phyloP scores from a whole-genome alignment of 768 basidiomycete species.

The Kwoniella europaea region DNA sequence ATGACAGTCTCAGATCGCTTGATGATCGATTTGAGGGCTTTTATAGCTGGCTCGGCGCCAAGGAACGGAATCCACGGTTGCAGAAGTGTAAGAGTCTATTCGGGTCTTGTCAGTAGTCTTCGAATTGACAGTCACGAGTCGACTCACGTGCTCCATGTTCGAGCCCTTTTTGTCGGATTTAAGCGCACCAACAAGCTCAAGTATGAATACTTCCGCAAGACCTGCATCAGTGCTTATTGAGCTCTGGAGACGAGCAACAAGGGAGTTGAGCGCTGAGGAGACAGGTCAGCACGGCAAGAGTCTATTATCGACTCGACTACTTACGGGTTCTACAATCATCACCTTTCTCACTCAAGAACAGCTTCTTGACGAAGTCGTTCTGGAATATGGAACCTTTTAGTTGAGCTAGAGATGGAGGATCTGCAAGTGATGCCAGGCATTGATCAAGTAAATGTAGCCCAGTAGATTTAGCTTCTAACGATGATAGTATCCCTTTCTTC shows the following conservation, averaged over 20 bases:
- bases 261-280: conserved; percentile 2
- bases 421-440: not conserved
- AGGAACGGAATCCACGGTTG: conserved; percentile 45
- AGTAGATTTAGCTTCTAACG: not conserved
- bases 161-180: conserved; percentile 36
- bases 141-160: conserved; percentile 27
- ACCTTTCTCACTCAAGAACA: conserved; percentile 13
- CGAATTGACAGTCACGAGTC: not conserved
- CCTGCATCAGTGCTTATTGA: not conserved
- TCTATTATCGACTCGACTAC: not conserved
- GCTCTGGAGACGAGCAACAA: not conserved
- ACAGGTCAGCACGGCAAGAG: conserved; percentile 6
- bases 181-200: conserved; percentile 6
- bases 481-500: conserved; percentile 6
- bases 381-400: conserved; percentile 18
- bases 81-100: conserved; percentile 32
- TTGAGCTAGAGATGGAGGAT: not conserved
- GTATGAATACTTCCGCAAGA: conserved; percentile 9
- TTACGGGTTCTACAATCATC: conserved; percentile 4
- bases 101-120: not conserved
- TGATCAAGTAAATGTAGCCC: conserved; percentile 3
- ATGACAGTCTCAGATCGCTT: conserved; percentile 18
- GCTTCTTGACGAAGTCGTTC: conserved; percentile 6
- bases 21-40: conserved; percentile 18
- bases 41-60: conserved; percentile 5